phyloP scores from a whole-genome alignment of 495 filamentous ascomycete genomes.

The Penicilliopsis zonata region DNA sequence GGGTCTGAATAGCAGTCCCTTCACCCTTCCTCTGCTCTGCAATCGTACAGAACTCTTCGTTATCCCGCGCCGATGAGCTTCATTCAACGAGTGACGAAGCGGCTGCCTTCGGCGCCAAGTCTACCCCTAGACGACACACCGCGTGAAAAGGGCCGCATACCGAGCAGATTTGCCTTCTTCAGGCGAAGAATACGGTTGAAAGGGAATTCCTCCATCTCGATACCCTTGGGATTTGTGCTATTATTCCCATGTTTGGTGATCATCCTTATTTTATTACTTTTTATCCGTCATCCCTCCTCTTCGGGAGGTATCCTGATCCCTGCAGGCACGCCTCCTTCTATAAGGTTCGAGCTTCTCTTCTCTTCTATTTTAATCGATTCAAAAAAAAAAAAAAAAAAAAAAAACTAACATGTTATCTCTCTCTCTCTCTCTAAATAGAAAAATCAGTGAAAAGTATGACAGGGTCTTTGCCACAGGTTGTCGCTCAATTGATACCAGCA shows the following conservation, averaged over 20 bases:
- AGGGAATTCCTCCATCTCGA: conserved; percentile 87
- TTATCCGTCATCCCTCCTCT: conserved; percentile 79
- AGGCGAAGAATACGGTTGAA: conserved; percentile 79
- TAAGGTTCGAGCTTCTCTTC: conserved; percentile 51
- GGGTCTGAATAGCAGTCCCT: conserved; percentile 12
- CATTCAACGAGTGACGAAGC: conserved; percentile 50
- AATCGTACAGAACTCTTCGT: not conserved
- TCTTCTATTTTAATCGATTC: too few species aligned
- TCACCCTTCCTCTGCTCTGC: conserved; percentile 3
- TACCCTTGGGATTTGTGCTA: conserved; percentile 86
- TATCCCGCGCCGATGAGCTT: conserved; percentile 41
- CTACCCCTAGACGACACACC: conserved; percentile 49
- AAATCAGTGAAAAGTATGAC: conserved; percentile 95
- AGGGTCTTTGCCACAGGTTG: conserved; percentile 93
- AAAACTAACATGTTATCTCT: conserved; percentile 4
- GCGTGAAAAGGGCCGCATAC: conserved; percentile 38
- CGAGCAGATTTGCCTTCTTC: conserved; percentile 69
- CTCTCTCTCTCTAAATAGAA: conserved; percentile 37
- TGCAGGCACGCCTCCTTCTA: conserved; percentile 77
- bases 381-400: too few species aligned
- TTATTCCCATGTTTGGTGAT: conserved; percentile 89
- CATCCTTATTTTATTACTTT: conserved; percentile 78
- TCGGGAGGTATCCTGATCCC: conserved; percentile 78
- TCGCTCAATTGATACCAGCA: conserved; percentile 53
- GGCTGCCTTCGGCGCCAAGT: conserved; percentile 47